These are phyloP conservation scores for Pyrus hybrid DNA, from an alignment of 331 rosid genomes.

Conservation along the genomic window DNA sequence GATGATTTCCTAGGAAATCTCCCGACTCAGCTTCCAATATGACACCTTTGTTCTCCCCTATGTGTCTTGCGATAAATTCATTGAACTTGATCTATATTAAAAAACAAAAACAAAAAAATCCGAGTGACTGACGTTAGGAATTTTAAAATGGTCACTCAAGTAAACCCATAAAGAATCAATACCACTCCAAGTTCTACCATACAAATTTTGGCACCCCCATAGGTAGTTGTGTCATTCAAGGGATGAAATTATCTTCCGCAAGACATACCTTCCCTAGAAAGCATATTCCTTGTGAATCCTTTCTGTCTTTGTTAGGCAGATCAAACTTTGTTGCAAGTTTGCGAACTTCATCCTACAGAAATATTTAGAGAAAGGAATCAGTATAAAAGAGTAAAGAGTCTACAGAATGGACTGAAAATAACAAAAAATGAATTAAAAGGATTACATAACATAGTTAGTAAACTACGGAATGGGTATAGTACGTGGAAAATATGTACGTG, in stretches of 20 bases:
- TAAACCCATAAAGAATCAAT: too few relatives aligned
- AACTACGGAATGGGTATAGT: too few relatives aligned
- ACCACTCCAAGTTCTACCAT: neutral
- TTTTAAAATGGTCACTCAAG: neutral
- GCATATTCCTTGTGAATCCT: slow-evolving; percentile 98
- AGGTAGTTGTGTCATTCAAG: neutral
- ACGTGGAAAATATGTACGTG: too few relatives aligned
- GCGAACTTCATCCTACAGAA: slow-evolving; percentile 80
- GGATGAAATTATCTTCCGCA: neutral
- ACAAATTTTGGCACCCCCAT: neutral
- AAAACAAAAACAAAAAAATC: neutral
- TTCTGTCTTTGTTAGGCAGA: slow-evolving; percentile 84
- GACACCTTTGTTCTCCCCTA: slow-evolving; percentile 88
- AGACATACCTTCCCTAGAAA: slow-evolving; percentile 83
- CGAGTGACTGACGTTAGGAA: neutral
- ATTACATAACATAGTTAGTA: neutral
- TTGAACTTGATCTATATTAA: slow-evolving; percentile 70
- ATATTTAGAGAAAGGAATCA: slow-evolving; percentile 3
- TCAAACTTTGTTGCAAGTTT: slow-evolving; percentile 65
- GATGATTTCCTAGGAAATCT: slow-evolving; percentile 84
- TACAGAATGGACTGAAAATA: neutral
- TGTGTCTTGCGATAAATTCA: slow-evolving; percentile 83
- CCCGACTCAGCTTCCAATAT: slow-evolving; percentile 94
- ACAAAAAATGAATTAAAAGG: neutral
- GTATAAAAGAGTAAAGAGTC: neutral